Conservation (phyloP, 371 early-diverging fungal species). For the Mortierella sp. region DNA sequence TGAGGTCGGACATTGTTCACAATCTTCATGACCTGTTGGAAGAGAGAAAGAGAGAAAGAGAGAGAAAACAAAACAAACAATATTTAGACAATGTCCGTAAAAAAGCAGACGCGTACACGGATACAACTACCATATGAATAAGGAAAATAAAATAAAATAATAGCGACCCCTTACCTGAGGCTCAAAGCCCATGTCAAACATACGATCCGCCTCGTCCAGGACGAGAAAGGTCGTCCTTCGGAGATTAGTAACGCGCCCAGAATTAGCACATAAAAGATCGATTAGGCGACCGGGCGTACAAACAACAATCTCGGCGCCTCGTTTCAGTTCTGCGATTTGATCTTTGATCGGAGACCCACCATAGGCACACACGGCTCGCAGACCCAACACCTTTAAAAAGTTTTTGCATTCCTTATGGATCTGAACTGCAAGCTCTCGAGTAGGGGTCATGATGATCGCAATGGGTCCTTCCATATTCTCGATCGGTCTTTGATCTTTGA, state of each 20-base stretch:
- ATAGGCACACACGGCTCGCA: conserved; percentile 92
- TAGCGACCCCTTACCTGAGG: conserved; percentile 88
- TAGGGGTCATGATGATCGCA: conserved; percentile 98
- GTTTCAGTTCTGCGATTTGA: conserved; percentile 97
- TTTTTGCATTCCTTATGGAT: conserved; percentile 94
- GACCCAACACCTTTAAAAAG: conserved; percentile 79
- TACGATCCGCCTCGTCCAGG: conserved; percentile 98
- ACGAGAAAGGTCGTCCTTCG: conserved; percentile 96
- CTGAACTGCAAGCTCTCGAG: conserved; percentile 98
- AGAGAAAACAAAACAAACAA: not conserved
- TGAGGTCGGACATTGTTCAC: conserved; percentile 95
- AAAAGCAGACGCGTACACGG: not conserved
- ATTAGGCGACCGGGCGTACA: conserved; percentile 99
- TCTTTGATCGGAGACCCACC: conserved; percentile 99
- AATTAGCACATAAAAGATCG: conserved; percentile 96
- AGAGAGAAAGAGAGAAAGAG: not conserved
- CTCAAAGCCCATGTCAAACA: conserved; percentile 99
- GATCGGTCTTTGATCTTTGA: conserved; percentile 93
- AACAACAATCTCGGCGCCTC: conserved; percentile 98
- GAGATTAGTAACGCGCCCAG: conserved; percentile 95
- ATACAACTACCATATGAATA: conserved; percentile 2
- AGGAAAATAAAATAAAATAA: not conserved
- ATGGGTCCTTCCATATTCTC: conserved; percentile 92
- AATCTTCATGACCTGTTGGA: conserved; percentile 86
- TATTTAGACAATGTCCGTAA: not conserved